Evolutionary conservation across 768 basidiomycete genomes (phyloP).

Genomic region (Hygrophoropsis aurantiaca): DNA sequence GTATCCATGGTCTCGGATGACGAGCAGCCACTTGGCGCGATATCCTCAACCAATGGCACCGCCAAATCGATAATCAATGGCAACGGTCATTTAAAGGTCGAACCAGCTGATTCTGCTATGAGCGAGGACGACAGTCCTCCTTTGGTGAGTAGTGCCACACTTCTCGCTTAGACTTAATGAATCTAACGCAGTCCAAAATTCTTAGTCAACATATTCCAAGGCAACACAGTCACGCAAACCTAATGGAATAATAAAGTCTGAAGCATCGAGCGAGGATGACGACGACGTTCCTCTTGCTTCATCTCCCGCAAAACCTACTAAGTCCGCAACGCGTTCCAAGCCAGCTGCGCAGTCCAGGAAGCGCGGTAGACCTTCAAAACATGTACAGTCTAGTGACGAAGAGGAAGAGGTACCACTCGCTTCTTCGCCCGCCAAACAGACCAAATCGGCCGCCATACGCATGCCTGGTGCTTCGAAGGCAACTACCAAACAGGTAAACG

Average conservation of each 20-base stretch:
- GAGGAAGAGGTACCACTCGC: slow-evolving; percentile 68
- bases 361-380: slow-evolving; percentile 57
- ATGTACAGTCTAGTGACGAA: slow-evolving; percentile 61
- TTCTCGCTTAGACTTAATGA: background rate
- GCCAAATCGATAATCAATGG: slow-evolving; percentile 45
- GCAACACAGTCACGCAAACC: background rate
- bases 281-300: no score
- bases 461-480: slow-evolving; percentile 42
- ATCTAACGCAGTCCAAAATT: no score
- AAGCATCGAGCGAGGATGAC: no score
- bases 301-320: slow-evolving; percentile 18
- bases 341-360: slow-evolving; percentile 40
- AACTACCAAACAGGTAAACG: slow-evolving; percentile 36
- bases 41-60: slow-evolving; percentile 42
- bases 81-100: slow-evolving; percentile 37
- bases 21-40: slow-evolving; percentile 47
- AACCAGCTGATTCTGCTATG: slow-evolving; percentile 47
- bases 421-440: slow-evolving; percentile 65
- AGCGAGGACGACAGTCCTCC: slow-evolving; percentile 75
- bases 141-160: slow-evolving; percentile 47
- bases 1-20: slow-evolving; percentile 58
- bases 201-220: slow-evolving; percentile 4
- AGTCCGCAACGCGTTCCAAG: slow-evolving; percentile 3
- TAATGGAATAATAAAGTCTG: no score
- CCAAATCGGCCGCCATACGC: slow-evolving; percentile 35